These are phyloP conservation scores for Ogataea corticis DNA, from an alignment of 805 yeast genomes.

Conservation along the genomic window DNA sequence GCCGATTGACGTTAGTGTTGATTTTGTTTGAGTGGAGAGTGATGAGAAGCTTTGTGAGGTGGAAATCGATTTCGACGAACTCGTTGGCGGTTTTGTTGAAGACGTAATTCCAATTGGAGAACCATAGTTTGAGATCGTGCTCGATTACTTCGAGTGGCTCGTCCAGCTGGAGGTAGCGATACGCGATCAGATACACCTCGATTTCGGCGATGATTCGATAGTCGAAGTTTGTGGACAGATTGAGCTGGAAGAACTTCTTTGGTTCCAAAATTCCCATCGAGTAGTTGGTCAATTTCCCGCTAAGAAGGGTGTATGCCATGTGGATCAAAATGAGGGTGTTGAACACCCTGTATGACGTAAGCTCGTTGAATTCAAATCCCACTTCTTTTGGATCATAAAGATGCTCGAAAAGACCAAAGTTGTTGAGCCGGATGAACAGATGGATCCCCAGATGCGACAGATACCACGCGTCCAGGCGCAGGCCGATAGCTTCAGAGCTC, in stretches of 20 bases:
- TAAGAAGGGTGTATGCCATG: constrained; percentile 60
- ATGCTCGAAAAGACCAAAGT: constrained; percentile 39
- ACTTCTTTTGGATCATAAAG: constrained; percentile 25
- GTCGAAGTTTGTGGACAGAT: constrained; percentile 73
- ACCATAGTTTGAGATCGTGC: constrained; percentile 58
- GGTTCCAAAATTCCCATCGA: constrained; percentile 49
- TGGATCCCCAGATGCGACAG: constrained; percentile 66
- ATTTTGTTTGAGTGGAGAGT: constrained; percentile 22
- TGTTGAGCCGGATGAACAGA: constrained; percentile 56
- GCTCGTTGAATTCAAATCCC: constrained; percentile 40
- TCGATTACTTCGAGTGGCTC: constrained; percentile 14
- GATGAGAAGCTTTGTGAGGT: constrained; percentile 57
- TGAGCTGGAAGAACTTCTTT: constrained; percentile 41
- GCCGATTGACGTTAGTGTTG: constrained; percentile 3
- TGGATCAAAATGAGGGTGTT: constrained; percentile 72
- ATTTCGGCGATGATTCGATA: constrained; percentile 82
- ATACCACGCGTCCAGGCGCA: constrained; percentile 69
- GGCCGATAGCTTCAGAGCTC: constrained; percentile 43
- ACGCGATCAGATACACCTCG: constrained; percentile 56
- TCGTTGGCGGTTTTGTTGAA: constrained; percentile 72
- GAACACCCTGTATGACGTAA: constrained; percentile 64
- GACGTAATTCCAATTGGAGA: constrained; percentile 66
- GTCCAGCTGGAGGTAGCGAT: constrained; percentile 53
- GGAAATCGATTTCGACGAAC: constrained; percentile 70
- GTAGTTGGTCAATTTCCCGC: constrained; percentile 42